Percentiles rank a stretch among this genome's conserved stretches.
Conservation (phyloP, 192 early-diverging fungal genomes). For the Backusella circina region DNA sequence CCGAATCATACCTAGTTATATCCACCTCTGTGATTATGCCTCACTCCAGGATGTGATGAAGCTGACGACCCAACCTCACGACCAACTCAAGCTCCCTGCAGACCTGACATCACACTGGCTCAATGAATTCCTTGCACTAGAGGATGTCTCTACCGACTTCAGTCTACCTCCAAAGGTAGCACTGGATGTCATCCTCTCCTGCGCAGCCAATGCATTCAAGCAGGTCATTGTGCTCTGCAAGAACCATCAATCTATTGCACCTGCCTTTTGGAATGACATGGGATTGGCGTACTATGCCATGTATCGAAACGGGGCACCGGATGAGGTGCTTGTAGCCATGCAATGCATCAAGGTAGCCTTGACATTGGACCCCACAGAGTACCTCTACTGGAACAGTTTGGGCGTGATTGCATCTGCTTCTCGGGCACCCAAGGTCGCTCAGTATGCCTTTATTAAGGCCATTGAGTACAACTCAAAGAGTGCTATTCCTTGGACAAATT, state of each 20-base stretch:
- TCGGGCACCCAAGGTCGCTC: conserved; percentile 57
- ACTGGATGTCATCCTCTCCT: conserved; percentile 41
- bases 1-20: conserved; percentile 43
- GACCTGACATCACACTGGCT: conserved; percentile 21
- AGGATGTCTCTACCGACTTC: conserved; percentile 22
- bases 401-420: conserved; percentile 56
- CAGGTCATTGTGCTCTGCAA: conserved; percentile 43
- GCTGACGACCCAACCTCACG: conserved; percentile 28
- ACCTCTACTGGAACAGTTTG: conserved; percentile 67
- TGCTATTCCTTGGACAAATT: conserved; percentile 73
- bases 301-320: conserved; percentile 18
- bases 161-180: conserved; percentile 26
- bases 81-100: conserved; percentile 33
- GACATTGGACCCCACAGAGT: conserved; percentile 54
- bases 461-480: conserved; percentile 62
- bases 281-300: conserved; percentile 45
- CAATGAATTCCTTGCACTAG: conserved; percentile 12
- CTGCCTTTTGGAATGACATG: conserved; percentile 52
- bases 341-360: conserved; percentile 55
- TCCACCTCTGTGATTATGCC: conserved; percentile 33
- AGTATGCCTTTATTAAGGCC: conserved; percentile 84
- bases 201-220: conserved; percentile 50
- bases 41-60: conserved; percentile 22
- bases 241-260: conserved; percentile 32
- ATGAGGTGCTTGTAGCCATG: conserved; percentile 27